Base-by-base conservation (phyloP, 2,329 filamentous ascomycete species). In the Lasiodiplodia sp. region DNA sequence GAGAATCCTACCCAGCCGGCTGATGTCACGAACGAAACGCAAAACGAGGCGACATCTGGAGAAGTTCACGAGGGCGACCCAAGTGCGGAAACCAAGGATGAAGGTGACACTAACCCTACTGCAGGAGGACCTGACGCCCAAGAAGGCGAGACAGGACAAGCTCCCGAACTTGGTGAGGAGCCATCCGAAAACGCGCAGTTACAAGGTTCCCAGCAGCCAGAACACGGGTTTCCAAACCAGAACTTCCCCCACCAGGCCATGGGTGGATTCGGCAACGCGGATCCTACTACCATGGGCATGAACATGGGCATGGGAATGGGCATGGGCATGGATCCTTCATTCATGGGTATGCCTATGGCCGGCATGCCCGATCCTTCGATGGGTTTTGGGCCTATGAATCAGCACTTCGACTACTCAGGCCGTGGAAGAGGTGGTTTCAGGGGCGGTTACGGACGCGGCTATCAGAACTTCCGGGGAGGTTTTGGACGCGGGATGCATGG, bases 381-480 rank as follows among this genome's bases (percentile, higher is more conserved):
- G 57, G 58, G 49, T 5, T 57, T 53, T 34, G 60, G 44, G 8
- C 44, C 60, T 11, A 67, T 67, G 67, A 64, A 64, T 51, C 51
- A 52, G 49, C 56, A 51, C 25, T 76, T 76, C 69, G 73, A 76
- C 72, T 88, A 86, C 79, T 83, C 86, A 77, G 87, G 88, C 75
- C 86, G 90, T 75, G 90, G 91, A 72, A 86, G 88, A 72, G 89
- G 90, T 72, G 71, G 78, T 63, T 79, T 81, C 72, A 79, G 80
- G 70, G 74, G 78, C 55, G 75, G 79, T 68, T 77, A 79, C 71
- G 78, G 78, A 66, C 72, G 80, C 53, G 80, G 76, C 64, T 76
- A 81, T 71, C 78, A 82, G 74, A 82, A 79, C 52, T 79, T 81
- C 73, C 83, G 83, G 68, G 85, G 85, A 68, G 82, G 82, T 38